A percentile compares a stretch with the other conserved stretches of the same genome.
phyloP scores from a whole-genome alignment of 108 stramenopile genomes.

The Skeletonema potamos region DNA sequence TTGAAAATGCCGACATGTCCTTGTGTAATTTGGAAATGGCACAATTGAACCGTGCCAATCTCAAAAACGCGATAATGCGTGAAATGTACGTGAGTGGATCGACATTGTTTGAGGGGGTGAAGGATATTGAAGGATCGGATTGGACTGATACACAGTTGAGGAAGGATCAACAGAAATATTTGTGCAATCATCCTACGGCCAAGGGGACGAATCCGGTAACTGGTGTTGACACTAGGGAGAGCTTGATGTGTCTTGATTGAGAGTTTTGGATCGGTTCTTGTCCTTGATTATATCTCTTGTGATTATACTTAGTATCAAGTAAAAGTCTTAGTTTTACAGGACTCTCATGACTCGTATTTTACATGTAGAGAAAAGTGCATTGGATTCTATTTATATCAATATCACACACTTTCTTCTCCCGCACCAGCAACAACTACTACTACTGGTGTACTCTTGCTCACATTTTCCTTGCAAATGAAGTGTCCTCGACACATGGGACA shows the following conservation, averaged over 20 bases:
- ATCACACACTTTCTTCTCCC: background rate
- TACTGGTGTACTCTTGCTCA: background rate
- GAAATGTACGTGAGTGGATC: slow-evolving; percentile 93
- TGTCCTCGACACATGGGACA: slow-evolving; percentile 71
- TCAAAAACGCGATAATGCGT: slow-evolving; percentile 81
- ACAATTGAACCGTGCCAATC: slow-evolving; percentile 77
- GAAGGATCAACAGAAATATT: slow-evolving; percentile 89
- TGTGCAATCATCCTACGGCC: slow-evolving; percentile 90
- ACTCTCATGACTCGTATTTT: background rate
- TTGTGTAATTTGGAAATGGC: slow-evolving; percentile 86
- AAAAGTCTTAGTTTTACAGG: background rate
- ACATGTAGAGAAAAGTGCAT: background rate
- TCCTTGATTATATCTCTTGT: too few relatives aligned
- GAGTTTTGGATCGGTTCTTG: background rate
- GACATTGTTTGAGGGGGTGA: slow-evolving; percentile 86
- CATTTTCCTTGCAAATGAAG: slow-evolving; percentile 30
- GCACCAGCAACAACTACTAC: background rate
- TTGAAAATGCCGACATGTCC: slow-evolving; percentile 85
- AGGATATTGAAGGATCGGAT: slow-evolving; percentile 81
- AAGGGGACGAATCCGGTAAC: slow-evolving; percentile 92
- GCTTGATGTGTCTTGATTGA: slow-evolving; percentile 79
- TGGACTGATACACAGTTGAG: slow-evolving; percentile 78
- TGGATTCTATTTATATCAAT: too few relatives aligned
- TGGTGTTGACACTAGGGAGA: slow-evolving; percentile 90
- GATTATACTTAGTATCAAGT: too few relatives aligned